Conservation (phyloP, 805 yeast genomes). For the Sugiyamaella chiloensis region DNA sequence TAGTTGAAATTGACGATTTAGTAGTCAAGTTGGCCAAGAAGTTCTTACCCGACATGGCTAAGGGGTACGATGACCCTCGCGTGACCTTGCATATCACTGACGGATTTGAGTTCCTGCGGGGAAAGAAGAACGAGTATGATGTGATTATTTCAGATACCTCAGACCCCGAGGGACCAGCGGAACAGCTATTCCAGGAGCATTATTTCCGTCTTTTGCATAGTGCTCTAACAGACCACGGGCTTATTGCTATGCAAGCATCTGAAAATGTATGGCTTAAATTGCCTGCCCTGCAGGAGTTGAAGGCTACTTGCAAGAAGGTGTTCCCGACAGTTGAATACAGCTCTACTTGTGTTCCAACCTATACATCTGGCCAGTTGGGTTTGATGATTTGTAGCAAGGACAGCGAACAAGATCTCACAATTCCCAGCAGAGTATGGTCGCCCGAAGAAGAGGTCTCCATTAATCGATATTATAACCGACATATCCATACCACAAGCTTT, state of each 20-base stretch:
- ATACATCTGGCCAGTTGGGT: slow-evolving; percentile 98
- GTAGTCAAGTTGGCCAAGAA: slow-evolving; percentile 84
- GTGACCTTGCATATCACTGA: slow-evolving; percentile 90
- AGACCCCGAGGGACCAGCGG: slow-evolving; percentile 99
- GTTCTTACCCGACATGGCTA: slow-evolving; percentile 84
- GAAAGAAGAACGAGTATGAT: slow-evolving; percentile 81
- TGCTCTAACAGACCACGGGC: slow-evolving; percentile 92
- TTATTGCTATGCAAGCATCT: slow-evolving; percentile 77
- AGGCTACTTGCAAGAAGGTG: slow-evolving; percentile 73
- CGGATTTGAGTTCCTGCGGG: slow-evolving; percentile 92
- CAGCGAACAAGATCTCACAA: slow-evolving; percentile 54
- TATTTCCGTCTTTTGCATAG: slow-evolving; percentile 79
- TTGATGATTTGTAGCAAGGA: slow-evolving; percentile 93
- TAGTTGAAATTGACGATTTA: slow-evolving; percentile 94
- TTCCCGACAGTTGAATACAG: slow-evolving; percentile 91
- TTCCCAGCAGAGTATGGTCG: slow-evolving; percentile 63
- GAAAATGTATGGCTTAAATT: slow-evolving; percentile 93
- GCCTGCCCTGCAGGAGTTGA: slow-evolving; percentile 72
- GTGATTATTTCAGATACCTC: slow-evolving; percentile 96
- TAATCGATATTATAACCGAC: slow-evolving; percentile 76
- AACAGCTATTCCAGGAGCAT: slow-evolving; percentile 84
- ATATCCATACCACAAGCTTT: slow-evolving; percentile 82
- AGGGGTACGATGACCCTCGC: slow-evolving; percentile 81
- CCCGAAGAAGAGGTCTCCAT: slow-evolving; percentile 58
- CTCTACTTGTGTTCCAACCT: slow-evolving; percentile 89